Evolutionary conservation across 441 rosid species (phyloP).

Genomic region (Erodium moschatum): DNA sequence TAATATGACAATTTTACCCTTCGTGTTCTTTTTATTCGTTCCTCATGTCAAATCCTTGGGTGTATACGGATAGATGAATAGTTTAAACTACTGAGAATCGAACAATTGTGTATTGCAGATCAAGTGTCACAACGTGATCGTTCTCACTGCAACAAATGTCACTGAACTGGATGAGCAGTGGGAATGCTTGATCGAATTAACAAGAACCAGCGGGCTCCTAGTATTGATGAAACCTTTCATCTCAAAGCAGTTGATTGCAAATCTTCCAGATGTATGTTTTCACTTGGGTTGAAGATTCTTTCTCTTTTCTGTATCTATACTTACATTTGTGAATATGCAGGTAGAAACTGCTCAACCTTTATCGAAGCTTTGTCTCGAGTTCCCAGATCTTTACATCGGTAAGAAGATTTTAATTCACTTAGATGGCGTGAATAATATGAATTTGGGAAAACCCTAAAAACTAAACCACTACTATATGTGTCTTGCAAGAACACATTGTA

Average conservation of each 20-base stretch:
- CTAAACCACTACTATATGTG: too few relatives aligned
- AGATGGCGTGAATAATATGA: too few relatives aligned
- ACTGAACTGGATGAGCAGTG: constrained; percentile 71
- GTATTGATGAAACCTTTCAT: constrained; percentile 42
- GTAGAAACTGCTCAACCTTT: constrained; percentile 73
- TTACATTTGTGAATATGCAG: constrained; percentile 33
- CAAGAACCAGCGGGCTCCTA: constrained; percentile 38
- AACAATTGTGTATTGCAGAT: constrained; percentile 40
- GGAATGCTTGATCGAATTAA: constrained; percentile 62
- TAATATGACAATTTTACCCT: too few relatives aligned
- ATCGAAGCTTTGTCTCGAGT: constrained; percentile 72
- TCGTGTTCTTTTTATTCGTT: too few relatives aligned
- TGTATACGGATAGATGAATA: too few relatives aligned
- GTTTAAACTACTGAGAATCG: too few relatives aligned
- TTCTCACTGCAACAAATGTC: constrained; percentile 61
- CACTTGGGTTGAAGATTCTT: too few relatives aligned
- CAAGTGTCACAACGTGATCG: constrained; percentile 65
- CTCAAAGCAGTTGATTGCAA: constrained; percentile 42
- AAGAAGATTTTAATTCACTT: constrained; percentile 17
- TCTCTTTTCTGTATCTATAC: not conserved
- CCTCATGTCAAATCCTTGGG: too few relatives aligned
- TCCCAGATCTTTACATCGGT: constrained; percentile 79
- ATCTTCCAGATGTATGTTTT: constrained; percentile 54
- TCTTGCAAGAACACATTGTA: too few relatives aligned
- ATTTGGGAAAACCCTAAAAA: too few relatives aligned